phyloP scores from a whole-genome alignment of 139 green algal species.

The Chlorella sp. region DNA sequence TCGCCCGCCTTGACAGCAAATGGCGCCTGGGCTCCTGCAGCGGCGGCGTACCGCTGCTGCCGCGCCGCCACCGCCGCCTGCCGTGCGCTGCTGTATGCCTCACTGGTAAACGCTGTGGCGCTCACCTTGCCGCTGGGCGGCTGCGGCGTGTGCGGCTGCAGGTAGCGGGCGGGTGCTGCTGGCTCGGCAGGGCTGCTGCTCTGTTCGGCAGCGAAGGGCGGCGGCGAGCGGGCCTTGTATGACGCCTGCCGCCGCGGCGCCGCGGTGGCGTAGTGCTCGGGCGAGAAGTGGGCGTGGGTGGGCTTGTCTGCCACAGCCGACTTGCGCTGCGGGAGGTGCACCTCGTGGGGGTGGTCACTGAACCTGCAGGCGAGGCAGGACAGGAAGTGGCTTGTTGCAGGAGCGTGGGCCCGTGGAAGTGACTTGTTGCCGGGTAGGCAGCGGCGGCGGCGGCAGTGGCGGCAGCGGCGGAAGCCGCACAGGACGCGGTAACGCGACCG shows the following conservation, averaged over 20 bases:
- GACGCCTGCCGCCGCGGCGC: not conserved
- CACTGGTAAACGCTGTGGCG: not conserved
- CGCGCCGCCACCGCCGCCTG: not conserved
- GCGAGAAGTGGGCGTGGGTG: not conserved
- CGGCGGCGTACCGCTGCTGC: not conserved
- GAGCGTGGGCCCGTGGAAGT: no score
- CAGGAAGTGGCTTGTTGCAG: no score
- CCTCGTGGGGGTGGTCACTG: not conserved
- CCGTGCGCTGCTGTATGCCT: not conserved
- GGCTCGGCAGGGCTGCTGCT: no score
- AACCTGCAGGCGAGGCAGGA: not conserved
- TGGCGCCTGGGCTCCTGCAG: not conserved
- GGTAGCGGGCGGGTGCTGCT: no score
- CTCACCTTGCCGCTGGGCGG: not conserved
- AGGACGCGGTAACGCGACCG: no score
- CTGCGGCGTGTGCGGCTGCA: no score
- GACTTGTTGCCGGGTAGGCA: no score
- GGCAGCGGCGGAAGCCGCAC: no score
- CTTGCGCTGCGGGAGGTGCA: not conserved
- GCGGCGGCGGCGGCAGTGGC: no score
- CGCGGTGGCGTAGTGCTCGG: not conserved
- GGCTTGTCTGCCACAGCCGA: not conserved
- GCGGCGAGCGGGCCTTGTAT: no score
- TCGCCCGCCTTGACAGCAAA: slow-evolving; percentile 1
- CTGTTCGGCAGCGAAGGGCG: no score